phyloP scores from a whole-genome alignment of 2,329 filamentous ascomycete genomes.

The Knoxdaviesia proteae region DNA sequence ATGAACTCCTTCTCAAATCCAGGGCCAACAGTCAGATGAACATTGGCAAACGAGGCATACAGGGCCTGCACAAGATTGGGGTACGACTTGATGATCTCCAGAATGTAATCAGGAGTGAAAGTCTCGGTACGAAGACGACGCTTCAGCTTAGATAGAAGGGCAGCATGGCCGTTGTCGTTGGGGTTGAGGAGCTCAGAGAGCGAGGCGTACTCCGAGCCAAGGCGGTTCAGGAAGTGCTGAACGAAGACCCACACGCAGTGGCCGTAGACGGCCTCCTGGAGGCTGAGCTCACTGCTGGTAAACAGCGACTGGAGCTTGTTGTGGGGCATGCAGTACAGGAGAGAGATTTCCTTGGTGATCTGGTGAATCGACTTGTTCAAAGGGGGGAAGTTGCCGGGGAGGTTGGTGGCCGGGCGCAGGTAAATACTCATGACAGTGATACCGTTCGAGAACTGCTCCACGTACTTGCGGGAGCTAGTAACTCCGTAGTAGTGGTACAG shows the following conservation, averaged over 20 bases:
- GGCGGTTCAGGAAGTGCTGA: slow-evolving; percentile 90
- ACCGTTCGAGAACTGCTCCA: slow-evolving; percentile 97
- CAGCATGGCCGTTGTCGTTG: slow-evolving; percentile 66
- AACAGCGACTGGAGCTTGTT: slow-evolving; percentile 91
- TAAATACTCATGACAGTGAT: slow-evolving; percentile 96
- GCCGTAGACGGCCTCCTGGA: slow-evolving; percentile 93
- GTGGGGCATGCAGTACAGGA: slow-evolving; percentile 92
- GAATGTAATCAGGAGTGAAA: slow-evolving; percentile 94
- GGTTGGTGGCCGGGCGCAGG: slow-evolving; percentile 48
- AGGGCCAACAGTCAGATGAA: slow-evolving; percentile 43
- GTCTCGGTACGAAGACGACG: slow-evolving; percentile 87
- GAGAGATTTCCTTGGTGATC: slow-evolving; percentile 94
- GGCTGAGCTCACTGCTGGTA: slow-evolving; percentile 62
- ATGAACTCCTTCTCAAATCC: slow-evolving; percentile 29
- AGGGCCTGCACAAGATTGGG: slow-evolving; percentile 69
- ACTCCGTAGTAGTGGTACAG: slow-evolving; percentile 98
- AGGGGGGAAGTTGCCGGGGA: slow-evolving; percentile 42
- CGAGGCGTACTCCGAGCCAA: slow-evolving; percentile 80
- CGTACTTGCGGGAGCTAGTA: slow-evolving; percentile 90
- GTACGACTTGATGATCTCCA: slow-evolving; percentile 87
- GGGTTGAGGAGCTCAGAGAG: slow-evolving; percentile 61
- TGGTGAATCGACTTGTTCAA: slow-evolving; percentile 93
- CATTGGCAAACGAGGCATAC: slow-evolving; percentile 78
- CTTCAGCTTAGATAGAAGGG: slow-evolving; percentile 84
- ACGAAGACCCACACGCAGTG: slow-evolving; percentile 97